Evolutionary conservation across 331 rosid genomes (phyloP), one percentile per base, ranked within the genome.

Genomic region (Malus hybrid): DNA sequence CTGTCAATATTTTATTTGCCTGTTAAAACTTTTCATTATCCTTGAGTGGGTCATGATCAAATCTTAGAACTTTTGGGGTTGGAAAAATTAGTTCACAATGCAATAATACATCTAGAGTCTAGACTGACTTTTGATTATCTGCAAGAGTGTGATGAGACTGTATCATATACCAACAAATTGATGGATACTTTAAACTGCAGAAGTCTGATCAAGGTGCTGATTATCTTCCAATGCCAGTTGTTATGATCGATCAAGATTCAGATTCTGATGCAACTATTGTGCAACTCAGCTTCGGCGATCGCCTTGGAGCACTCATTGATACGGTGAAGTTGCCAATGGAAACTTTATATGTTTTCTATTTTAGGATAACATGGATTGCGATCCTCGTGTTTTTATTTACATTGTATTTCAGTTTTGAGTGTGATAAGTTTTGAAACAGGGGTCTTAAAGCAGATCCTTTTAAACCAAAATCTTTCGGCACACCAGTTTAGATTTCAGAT

Each of bases 281-380:
- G 74, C 94, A 95, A 78, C 84, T 95, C 83, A 90, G 97, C 88
- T 95, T 92, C 84, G 97, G 97, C 4, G 97, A 95, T 92, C 96
- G 93, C 78, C 97, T 95, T 70, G 99, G 99, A 79, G 99, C 99
- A 81, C 96, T 92, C 73, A 73, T 95, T 83, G 99, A 95, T 78
- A 95, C 97, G 80, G 97, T 95, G 82, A 87, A 74, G 73, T 85
- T 80, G 69, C 78, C 81, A 22, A 55, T 74, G 65, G 60, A 73
- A 69, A 68, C 75, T 79, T 82, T 70, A 24, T 10, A 29, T 33
- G 32, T 32, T 32, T 5, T 67, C 48, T 52, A 19, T 28, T 66
- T 28, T 14, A 24, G 32, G 55, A 48, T 28, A 50, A 11, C 12
- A 31, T 74, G 50, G 48, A 74, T 52, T 50, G 79, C 1, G n/a